A percentile compares a stretch with the other conserved stretches of the same genome.
Evolutionary conservation across 495 filamentous ascomycete species (phyloP).

Genomic region (Podospora didyma): DNA sequence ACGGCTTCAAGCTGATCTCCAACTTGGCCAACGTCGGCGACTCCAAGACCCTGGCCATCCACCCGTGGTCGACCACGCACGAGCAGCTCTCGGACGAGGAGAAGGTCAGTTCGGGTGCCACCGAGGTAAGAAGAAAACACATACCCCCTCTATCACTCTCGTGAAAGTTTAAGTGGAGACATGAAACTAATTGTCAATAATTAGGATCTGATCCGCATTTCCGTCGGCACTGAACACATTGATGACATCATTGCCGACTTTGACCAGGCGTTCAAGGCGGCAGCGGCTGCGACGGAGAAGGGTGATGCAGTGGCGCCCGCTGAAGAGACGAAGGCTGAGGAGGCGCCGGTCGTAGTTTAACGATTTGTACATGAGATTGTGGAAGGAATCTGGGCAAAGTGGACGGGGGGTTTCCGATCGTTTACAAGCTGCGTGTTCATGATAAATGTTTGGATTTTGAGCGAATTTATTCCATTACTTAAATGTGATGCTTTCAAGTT

Average conservation of each 20-base stretch:
- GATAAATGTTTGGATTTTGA: background rate
- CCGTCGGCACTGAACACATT: constrained; percentile 95
- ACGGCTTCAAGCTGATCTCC: constrained; percentile 91
- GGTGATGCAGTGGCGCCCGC: constrained; percentile 14
- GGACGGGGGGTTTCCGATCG: background rate
- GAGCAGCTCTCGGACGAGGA: constrained; percentile 88
- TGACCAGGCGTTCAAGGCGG: constrained; percentile 76
- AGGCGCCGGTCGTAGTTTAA: constrained; percentile 37
- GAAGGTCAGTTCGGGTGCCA: constrained; percentile 74
- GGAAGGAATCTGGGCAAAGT: background rate
- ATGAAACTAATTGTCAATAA: background rate
- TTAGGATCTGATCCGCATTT: constrained; percentile 86
- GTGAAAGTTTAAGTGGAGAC: background rate
- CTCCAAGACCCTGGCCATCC: constrained; percentile 92
- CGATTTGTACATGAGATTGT: background rate
- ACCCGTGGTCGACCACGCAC: constrained; percentile 95
- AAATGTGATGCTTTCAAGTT: background rate
- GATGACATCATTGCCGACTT: constrained; percentile 98
- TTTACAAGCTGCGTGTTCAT: background rate
- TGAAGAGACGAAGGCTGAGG: constrained; percentile 27
- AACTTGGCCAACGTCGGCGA: constrained; percentile 79
- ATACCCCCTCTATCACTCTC: background rate
- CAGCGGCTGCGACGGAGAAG: constrained; percentile 29
- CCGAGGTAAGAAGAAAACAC: constrained; percentile 60
- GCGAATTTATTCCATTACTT: background rate